A percentile compares a stretch with the other conserved stretches of the same genome.
These are phyloP conservation scores for Cercospora beticola DNA, from an alignment of 2,329 filamentous ascomycete species.

Conservation along the genomic window DNA sequence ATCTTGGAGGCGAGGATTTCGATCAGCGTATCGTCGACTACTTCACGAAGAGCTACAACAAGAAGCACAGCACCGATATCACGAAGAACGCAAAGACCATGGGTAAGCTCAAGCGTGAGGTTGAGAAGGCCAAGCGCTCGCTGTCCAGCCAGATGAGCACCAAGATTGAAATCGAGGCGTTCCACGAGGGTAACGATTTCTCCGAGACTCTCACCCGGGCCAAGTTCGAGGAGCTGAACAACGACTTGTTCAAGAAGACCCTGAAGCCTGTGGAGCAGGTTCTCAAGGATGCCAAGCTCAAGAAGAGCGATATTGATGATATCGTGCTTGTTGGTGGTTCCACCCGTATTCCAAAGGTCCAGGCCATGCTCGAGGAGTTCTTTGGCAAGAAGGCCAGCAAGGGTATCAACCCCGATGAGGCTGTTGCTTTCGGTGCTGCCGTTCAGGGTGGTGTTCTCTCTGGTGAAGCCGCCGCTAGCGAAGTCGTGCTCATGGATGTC, in stretches of 20 bases:
- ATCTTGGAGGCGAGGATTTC: slow-evolving; percentile 98
- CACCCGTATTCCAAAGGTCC: slow-evolving; percentile 98
- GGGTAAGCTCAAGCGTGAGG: slow-evolving; percentile 99
- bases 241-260: slow-evolving; percentile 98
- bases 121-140: slow-evolving; percentile 98
- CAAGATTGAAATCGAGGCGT: slow-evolving; percentile 81
- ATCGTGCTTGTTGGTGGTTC: slow-evolving; percentile 98
- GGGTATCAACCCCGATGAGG: slow-evolving; percentile 99
- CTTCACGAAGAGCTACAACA: slow-evolving; percentile 98
- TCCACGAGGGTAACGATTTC: slow-evolving; percentile 96
- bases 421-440: slow-evolving; percentile 95
- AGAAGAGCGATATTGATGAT: slow-evolving; percentile 92
- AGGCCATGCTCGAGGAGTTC: slow-evolving; percentile 91
- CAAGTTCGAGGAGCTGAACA: slow-evolving; percentile 99
- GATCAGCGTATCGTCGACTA: slow-evolving; percentile 96
- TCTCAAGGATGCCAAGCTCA: slow-evolving; percentile 94
- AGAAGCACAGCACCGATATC: slow-evolving; percentile 91
- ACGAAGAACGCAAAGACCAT: slow-evolving; percentile 95
- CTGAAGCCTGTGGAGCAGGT: slow-evolving; percentile 98
- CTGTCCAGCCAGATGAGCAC: slow-evolving; percentile 54
- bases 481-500: slow-evolving; percentile 92
- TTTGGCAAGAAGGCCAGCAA: slow-evolving; percentile 98
- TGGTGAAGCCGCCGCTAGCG: slow-evolving; percentile 81
- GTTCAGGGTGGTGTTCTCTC: slow-evolving; percentile 95
- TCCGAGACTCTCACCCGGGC: slow-evolving; percentile 96